Evolutionary conservation across 306 rosid species (phyloP).

Genomic region (Trifolium repens): DNA sequence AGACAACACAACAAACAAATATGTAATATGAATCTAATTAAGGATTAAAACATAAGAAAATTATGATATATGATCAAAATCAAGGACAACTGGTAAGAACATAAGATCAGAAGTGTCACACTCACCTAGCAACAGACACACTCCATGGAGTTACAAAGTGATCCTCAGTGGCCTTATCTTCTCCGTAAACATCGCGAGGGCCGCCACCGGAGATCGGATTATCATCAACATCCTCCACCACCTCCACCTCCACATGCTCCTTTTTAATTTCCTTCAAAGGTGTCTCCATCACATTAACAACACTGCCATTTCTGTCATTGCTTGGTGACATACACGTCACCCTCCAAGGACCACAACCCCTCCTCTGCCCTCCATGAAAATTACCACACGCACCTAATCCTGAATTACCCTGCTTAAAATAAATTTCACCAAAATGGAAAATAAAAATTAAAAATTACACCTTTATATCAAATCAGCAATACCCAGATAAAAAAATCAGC

Average conservation of each 20-base stretch:
- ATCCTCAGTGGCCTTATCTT: slow-evolving; percentile 87
- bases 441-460: neutral
- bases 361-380: slow-evolving; percentile 51
- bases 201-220: slow-evolving; percentile 63
- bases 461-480: neutral
- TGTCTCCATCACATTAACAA: slow-evolving; percentile 66
- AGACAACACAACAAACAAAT: neutral
- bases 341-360: slow-evolving; percentile 50
- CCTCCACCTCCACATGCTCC: slow-evolving; percentile 37
- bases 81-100: neutral
- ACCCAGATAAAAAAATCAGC: slow-evolving; percentile 39
- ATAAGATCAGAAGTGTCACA: slow-evolving; percentile 45
- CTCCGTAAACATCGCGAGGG: slow-evolving; percentile 76
- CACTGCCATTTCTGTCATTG: slow-evolving; percentile 66
- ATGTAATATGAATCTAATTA: slow-evolving; percentile 26
- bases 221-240: slow-evolving; percentile 54
- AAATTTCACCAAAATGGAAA: slow-evolving; percentile 4
- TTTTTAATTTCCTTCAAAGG: slow-evolving; percentile 54
- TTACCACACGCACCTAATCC: slow-evolving; percentile 55
- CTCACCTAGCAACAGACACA: slow-evolving; percentile 88
- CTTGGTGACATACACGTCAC: slow-evolving; percentile 66
- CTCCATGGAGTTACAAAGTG: slow-evolving; percentile 91
- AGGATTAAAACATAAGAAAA: slow-evolving; percentile 12
- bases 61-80: neutral
- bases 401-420: slow-evolving; percentile 54